Conservation (phyloP, 2,329 filamentous ascomycete genomes). For the Cladosporium colombiae region DNA sequence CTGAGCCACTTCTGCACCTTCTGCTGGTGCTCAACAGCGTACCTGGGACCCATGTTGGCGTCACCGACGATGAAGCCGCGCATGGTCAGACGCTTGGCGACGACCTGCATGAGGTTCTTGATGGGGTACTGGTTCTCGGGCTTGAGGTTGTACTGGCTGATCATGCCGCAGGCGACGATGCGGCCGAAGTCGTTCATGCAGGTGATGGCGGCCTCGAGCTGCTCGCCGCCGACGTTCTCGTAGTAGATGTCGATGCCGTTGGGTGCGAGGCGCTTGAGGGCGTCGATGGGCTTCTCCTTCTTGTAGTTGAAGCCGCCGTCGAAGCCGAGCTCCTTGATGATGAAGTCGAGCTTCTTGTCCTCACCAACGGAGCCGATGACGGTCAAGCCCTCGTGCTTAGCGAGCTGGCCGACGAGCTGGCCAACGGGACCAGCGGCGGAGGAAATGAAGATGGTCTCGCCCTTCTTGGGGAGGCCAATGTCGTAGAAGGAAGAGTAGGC, state of each 20-base stretch:
- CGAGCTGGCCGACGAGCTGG: conserved; percentile 78
- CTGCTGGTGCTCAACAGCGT: conserved; percentile 71
- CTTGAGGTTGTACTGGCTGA: conserved; percentile 72
- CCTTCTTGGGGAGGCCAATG: conserved; percentile 73
- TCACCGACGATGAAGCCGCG: conserved; percentile 75
- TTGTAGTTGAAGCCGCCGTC: conserved; percentile 86
- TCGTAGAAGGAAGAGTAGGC: conserved; percentile 74
- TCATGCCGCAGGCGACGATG: conserved; percentile 66
- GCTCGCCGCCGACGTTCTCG: conserved; percentile 75
- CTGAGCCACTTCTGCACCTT: conserved; percentile 74
- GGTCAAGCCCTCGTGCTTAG: conserved; percentile 75
- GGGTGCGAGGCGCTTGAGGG: conserved; percentile 69
- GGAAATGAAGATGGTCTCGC: conserved; percentile 79
- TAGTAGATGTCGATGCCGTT: conserved; percentile 82
- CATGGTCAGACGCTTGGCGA: conserved; percentile 69
- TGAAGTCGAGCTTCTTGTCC: conserved; percentile 53
- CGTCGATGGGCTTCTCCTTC: conserved; percentile 70
- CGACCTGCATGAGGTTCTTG: conserved; percentile 63
- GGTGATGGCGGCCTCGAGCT: conserved; percentile 67
- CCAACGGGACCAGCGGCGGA: conserved; percentile 81
- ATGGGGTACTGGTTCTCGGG: conserved; percentile 63
- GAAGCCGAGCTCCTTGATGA: conserved; percentile 64
- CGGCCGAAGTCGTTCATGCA: conserved; percentile 66
- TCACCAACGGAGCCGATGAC: conserved; percentile 80
- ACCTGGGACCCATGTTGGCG: conserved; percentile 65